Base-by-base conservation (phyloP, 495 filamentous ascomycete genomes). In the Mytilinidion resinicola region DNA sequence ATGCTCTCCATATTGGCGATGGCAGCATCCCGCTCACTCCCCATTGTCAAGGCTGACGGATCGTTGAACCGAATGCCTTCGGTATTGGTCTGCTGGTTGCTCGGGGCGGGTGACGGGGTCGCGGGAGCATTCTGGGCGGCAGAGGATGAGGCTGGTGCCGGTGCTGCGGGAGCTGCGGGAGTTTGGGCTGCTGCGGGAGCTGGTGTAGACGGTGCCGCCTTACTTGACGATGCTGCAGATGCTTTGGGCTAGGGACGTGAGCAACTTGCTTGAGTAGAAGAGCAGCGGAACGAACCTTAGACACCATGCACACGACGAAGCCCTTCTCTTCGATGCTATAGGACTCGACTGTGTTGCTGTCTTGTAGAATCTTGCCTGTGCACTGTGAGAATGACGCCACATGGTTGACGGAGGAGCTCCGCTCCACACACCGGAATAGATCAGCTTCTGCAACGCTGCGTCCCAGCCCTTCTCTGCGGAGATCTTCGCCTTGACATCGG, bases 301-400 rank as follows among this genome's bases (percentile, higher is more conserved):
- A 86, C 44, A 93, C 83, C 82, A 98, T 93, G 73, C 93, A 98
- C 43, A 98, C 95, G 65, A 98, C 86, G 71, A 96, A 97, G 21
- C 93, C 93, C 81, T 97, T 98, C 81, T 97, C 93, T 75, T 98
- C 92, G 57, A 98, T 96, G 75, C 87, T 95, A 77, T 96, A 96
- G 5, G 87, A 88, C 70, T 91, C 90, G 63, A 97, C 86, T 14
- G 92, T 92, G 66, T 96, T 92, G 59, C 86, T 88, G 88, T 98
- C 93, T 74, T 95, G 89, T 59, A 98, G 80, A 61, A 98, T 96
- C 77, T 98, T 98, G 73, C 93, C 91, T 96, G 63, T 66, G 57
- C 46, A 6, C 25, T 6, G 25, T 30, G 25, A 30, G 25, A 2
- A 30, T 30, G 25, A 30, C 25, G 25, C 25, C 25, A 30, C 25